Evolutionary conservation across 225 moss, liverwort and hornwort species (phyloP), one percentile per base, ranked within the genome.

Genomic region (Pleurozium schreberi): DNA sequence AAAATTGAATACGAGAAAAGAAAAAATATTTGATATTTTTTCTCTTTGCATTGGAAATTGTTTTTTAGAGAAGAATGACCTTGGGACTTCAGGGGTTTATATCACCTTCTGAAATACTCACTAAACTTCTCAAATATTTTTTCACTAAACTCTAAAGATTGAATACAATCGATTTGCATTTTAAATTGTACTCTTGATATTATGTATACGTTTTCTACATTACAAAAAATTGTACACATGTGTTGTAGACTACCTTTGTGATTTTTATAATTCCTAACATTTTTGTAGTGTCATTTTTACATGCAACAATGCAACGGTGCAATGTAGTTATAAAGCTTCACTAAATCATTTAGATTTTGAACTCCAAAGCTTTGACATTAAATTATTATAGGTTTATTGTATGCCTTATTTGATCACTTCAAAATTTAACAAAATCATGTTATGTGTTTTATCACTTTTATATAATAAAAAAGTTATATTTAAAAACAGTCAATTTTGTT

Each of bases 401-500:
- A 36, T 53, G 2, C 1, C 53, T 2, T 22, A 53, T 53, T 22
- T 22, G 3, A 22, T 76, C 9, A 53, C 5, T 76, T 14, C 3
- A 13, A 21, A 11, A 34, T 34, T 31, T 7, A 49, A 75, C 12
- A 49, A 52, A 50, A 52, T 34, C 22, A 76, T 13, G 8, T 8
- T 21, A 13, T 52, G 5, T 22, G 5, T 52, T 53, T 14, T 22
- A 15, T 23, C 1, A 2, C 23, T 18, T 55, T 17, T 11, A 55
- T 12, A 33, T 12, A 4, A 33, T 12, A 33, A 20, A 4, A 33
- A 75, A 49, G 1, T 20, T 34, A 5, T 75, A 34, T 8, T 50
- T 34, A 12, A 0, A 12, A 50, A 34, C 3, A 21, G 1, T 50
- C 0, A 2, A 34, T 50, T 50, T 21, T 21, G 5, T 33, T 75